Conservation (phyloP, 129 eudicot genomes). For the Arctium lappa region DNA sequence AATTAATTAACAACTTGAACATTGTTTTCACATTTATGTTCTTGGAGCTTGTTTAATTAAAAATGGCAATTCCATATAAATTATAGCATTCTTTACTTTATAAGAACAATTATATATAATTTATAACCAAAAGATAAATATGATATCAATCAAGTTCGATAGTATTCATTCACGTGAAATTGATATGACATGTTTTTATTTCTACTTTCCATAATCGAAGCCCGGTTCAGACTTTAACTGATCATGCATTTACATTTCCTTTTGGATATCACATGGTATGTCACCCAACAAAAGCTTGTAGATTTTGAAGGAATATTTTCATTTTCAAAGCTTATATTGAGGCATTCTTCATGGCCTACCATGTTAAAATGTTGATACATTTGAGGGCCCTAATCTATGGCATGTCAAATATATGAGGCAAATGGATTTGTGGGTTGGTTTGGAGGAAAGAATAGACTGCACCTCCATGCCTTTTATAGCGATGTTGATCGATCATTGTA, state of each 20-base stretch:
- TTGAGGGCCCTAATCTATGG: slow-evolving; percentile 15
- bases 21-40: no score
- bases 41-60: not conserved
- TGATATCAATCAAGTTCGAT: not conserved
- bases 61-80: not conserved
- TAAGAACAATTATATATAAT: no score
- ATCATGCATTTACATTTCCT: not conserved
- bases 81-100: not conserved
- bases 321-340: not conserved
- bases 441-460: slow-evolving; percentile 10
- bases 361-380: slow-evolving; percentile 27
- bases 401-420: slow-evolving; percentile 12
- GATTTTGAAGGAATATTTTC: slow-evolving; percentile 4
- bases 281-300: slow-evolving; percentile 8
- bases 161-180: not conserved
- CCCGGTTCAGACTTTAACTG: not conserved
- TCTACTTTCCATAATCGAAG: not conserved
- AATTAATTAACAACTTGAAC: no score
- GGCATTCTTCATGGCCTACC: slow-evolving; percentile 30
- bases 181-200: not conserved
- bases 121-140: not conserved
- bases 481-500: slow-evolving; percentile 14
- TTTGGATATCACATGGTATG: slow-evolving; percentile 21
- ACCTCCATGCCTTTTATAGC: slow-evolving; percentile 1
- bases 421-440: slow-evolving; percentile 24